Evolutionary conservation across 352 stramenopile genomes (phyloP).

Genomic region (Pythium rishiriense): DNA sequence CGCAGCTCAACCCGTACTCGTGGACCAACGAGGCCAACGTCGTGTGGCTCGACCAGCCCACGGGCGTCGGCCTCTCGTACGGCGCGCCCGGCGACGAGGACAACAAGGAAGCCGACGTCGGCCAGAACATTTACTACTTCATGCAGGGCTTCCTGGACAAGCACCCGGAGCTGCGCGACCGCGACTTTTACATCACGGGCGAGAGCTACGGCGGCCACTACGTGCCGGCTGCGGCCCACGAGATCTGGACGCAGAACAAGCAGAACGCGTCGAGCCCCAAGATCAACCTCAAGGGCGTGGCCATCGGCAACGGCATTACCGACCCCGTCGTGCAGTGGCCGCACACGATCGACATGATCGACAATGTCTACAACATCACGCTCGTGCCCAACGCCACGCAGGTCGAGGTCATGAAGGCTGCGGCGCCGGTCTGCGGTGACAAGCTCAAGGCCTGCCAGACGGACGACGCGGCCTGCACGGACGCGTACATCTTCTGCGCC

Average conservation of each 20-base stretch:
- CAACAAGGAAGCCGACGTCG: conserved; percentile 38
- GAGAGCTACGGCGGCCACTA: conserved; percentile 67
- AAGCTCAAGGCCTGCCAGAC: conserved; percentile 41
- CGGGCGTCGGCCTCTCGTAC: conserved; percentile 48
- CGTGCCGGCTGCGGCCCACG: conserved; percentile 39
- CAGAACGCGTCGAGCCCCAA: conserved; percentile 13
- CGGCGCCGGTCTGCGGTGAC: conserved; percentile 35
- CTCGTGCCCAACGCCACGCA: conserved; percentile 54
- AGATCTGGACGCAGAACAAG: conserved; percentile 43
- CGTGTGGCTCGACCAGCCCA: conserved; percentile 52
- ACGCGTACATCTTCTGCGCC: conserved; percentile 43
- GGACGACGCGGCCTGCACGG: conserved; percentile 32
- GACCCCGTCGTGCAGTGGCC: conserved; percentile 57
- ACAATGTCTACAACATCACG: conserved; percentile 75
- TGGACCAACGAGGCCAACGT: conserved; percentile 56
- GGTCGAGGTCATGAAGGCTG: conserved; percentile 29
- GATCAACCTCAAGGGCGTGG: conserved; percentile 62
- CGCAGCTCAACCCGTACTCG: conserved; percentile 37
- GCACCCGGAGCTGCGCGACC: conserved; percentile 40
- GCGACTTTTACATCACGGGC: conserved; percentile 50
- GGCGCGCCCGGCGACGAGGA: conserved; percentile 22
- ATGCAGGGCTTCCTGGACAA: conserved; percentile 55
- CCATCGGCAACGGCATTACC: conserved; percentile 75
- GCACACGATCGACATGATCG: conserved; percentile 62
- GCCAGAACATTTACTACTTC: conserved; percentile 59